These are phyloP conservation scores for Zasmidium cellare DNA, from an alignment of 2,329 filamentous ascomycete species.

Conservation along the genomic window DNA sequence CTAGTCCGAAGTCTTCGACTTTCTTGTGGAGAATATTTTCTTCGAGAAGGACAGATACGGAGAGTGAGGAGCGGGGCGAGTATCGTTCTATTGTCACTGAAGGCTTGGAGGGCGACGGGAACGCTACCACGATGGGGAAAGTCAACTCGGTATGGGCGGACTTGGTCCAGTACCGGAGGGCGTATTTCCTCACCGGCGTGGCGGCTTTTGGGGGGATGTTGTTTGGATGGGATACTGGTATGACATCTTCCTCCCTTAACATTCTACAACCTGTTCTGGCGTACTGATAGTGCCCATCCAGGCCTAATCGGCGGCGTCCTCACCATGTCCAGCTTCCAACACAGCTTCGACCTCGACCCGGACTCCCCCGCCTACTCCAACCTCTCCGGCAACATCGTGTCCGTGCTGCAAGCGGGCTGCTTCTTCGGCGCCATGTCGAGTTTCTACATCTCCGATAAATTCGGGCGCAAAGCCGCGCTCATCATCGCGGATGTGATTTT, in stretches of 20 bases:
- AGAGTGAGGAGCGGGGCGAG: neutral
- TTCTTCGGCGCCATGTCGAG: slow-evolving; percentile 46
- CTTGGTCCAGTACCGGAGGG: slow-evolving; percentile 41
- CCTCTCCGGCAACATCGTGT: slow-evolving; percentile 46
- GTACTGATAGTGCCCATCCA: neutral
- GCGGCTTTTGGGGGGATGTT: slow-evolving; percentile 45
- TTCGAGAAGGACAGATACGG: neutral
- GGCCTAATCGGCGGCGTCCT: slow-evolving; percentile 39
- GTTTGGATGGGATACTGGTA: slow-evolving; percentile 11
- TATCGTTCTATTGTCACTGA: neutral
- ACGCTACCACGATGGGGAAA: slow-evolving; percentile 18
- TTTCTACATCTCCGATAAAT: slow-evolving; percentile 45
- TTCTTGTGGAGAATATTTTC: too few relatives aligned
- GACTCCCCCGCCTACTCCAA: slow-evolving; percentile 37
- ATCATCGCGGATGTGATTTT: slow-evolving; percentile 45
- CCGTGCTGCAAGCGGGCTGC: slow-evolving; percentile 46
- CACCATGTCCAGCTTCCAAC: slow-evolving; percentile 45
- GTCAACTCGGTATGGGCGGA: slow-evolving; percentile 37
- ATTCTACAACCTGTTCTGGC: too few relatives aligned
- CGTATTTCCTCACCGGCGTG: slow-evolving; percentile 44
- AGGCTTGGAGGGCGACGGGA: neutral
- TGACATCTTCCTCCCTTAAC: slow-evolving; percentile 1
- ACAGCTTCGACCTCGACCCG: slow-evolving; percentile 41
- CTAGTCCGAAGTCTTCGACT: neutral
- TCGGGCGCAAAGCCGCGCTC: slow-evolving; percentile 43